Percentiles rank a stretch among this genome's conserved stretches.
Evolutionary conservation across 768 basidiomycete genomes (phyloP).

Genomic region (Amanita polypyramis): DNA sequence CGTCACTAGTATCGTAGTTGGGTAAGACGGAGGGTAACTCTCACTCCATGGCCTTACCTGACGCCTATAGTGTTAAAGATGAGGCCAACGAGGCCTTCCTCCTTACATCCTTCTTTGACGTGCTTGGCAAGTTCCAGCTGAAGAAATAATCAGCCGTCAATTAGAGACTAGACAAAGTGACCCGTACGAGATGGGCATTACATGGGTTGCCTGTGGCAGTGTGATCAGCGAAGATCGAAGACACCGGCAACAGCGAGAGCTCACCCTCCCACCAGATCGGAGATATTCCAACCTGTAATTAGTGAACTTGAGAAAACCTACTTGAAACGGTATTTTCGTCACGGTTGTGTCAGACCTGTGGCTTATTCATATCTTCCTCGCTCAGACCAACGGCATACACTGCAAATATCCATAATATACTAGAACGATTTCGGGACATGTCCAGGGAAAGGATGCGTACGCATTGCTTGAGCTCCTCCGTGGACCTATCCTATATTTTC

Average conservation of each 20-base stretch:
- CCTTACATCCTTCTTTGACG: constrained; percentile 74
- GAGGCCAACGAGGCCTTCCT: constrained; percentile 72
- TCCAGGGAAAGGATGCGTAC: constrained; percentile 29
- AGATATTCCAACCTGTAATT: constrained; percentile 68
- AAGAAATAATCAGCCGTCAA: neutral
- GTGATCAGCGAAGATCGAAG: constrained; percentile 4
- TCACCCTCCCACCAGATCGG: constrained; percentile 92
- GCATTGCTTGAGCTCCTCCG: constrained; percentile 81
- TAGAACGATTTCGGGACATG: neutral
- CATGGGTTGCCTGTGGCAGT: constrained; percentile 63
- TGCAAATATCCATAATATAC: constrained; percentile 14
- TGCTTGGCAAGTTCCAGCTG: constrained; percentile 72
- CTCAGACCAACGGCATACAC: constrained; percentile 74
- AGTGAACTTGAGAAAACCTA: too few relatives aligned
- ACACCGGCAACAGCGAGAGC: constrained; percentile 7
- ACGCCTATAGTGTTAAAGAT: constrained; percentile 83
- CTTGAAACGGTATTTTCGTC: neutral
- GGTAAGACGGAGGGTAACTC: neutral
- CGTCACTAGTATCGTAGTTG: constrained; percentile 42
- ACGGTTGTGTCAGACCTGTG: constrained; percentile 42
- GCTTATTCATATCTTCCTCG: constrained; percentile 75
- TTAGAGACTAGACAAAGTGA: neutral
- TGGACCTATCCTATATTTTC: constrained; percentile 15
- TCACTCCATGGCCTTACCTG: constrained; percentile 34
- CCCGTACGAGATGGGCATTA: constrained; percentile 64